These are phyloP conservation scores for Cryphonectria naterciae DNA, from an alignment of 2,329 filamentous ascomycete species.

Conservation along the genomic window DNA sequence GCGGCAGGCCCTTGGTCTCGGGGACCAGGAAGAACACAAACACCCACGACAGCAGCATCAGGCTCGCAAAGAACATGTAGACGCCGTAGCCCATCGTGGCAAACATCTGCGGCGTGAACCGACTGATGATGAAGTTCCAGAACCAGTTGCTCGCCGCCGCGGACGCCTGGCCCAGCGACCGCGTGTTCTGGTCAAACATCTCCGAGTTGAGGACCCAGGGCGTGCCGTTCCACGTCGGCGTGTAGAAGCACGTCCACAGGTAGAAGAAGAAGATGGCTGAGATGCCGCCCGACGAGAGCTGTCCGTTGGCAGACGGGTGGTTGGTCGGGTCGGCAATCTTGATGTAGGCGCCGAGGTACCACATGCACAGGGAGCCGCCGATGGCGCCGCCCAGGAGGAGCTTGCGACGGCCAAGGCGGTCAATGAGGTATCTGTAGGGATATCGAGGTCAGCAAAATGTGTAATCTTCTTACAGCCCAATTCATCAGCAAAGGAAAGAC, in stretches of 20 bases:
- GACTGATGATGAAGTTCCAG: slow-evolving; percentile 70
- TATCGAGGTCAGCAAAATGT: not conserved
- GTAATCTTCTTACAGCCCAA: too few species aligned
- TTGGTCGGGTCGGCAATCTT: slow-evolving; percentile 48
- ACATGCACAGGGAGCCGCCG: slow-evolving; percentile 66
- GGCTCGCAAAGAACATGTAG: slow-evolving; percentile 69
- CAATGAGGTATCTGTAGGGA: slow-evolving; percentile 59
- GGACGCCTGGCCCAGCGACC: slow-evolving; percentile 71
- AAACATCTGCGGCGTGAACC: slow-evolving; percentile 71
- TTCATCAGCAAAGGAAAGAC: slow-evolving; percentile 46
- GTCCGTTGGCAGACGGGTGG: slow-evolving; percentile 36
- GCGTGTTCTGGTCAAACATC: slow-evolving; percentile 74
- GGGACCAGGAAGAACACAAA: slow-evolving; percentile 68
- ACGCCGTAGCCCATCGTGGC: slow-evolving; percentile 63
- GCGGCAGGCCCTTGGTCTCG: slow-evolving; percentile 67
- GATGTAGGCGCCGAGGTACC: slow-evolving; percentile 66
- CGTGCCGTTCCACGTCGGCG: slow-evolving; percentile 72
- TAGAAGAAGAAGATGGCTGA: slow-evolving; percentile 74
- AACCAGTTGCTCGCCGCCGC: slow-evolving; percentile 76
- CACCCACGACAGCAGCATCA: slow-evolving; percentile 61
- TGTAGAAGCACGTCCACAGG: slow-evolving; percentile 74
- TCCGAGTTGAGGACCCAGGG: slow-evolving; percentile 78
- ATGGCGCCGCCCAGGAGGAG: slow-evolving; percentile 67
- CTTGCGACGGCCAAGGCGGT: slow-evolving; percentile 57
- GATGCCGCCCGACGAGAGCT: slow-evolving; percentile 49